A percentile compares a stretch with the other conserved stretches of the same genome.
phyloP scores from a whole-genome alignment of 2,329 filamentous ascomycete species.

The Monosporascus sp. region DNA sequence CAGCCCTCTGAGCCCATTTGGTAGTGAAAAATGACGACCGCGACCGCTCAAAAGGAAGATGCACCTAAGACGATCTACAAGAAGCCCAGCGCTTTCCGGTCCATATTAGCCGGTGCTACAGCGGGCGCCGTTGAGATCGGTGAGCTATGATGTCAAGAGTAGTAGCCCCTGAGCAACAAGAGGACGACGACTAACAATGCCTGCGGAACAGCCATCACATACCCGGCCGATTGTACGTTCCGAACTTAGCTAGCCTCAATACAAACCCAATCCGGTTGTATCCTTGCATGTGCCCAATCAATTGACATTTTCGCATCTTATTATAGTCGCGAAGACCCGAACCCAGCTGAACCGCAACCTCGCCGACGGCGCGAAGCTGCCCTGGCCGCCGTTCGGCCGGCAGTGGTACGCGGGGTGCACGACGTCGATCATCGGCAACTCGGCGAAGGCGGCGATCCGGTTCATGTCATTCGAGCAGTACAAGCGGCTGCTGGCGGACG shows the following conservation, averaged over 20 bases:
- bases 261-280: too few relatives aligned
- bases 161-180: not conserved
- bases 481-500: constrained; percentile 75
- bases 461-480: constrained; percentile 97
- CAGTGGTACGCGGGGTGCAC: constrained; percentile 99
- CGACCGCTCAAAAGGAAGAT: constrained; percentile 3
- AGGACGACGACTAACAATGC: not conserved
- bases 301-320: not conserved
- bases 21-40: constrained; percentile 4
- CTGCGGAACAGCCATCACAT: constrained; percentile 58
- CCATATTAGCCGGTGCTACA: constrained; percentile 86
- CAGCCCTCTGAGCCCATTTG: not conserved
- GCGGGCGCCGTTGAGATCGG: constrained; percentile 93
- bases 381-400: constrained; percentile 86
- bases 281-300: not conserved
- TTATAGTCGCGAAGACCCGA: constrained; percentile 82
- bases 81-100: constrained; percentile 75
- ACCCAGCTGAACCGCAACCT: constrained; percentile 87
- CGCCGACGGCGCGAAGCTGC: constrained; percentile 76
- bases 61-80: constrained; percentile 26
- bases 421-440: constrained; percentile 93
- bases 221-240: constrained; percentile 66
- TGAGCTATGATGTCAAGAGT: constrained; percentile 34
- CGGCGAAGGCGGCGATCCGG: constrained; percentile 88
- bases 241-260: not conserved